Base-by-base conservation (phyloP, 768 basidiomycete species). In the Tylopilus sp. region DNA sequence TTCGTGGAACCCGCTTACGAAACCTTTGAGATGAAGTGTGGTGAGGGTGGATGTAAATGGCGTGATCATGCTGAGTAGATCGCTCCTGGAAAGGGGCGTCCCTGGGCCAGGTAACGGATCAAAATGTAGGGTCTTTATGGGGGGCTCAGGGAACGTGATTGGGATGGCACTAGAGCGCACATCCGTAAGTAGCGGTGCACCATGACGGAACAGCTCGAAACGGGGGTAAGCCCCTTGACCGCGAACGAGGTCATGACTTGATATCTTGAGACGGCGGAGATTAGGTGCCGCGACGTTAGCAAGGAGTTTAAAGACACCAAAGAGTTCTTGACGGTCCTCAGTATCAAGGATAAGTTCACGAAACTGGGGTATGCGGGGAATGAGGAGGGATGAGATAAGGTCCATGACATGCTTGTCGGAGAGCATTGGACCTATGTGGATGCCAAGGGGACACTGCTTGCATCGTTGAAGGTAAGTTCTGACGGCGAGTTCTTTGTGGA, bases 81-180 rank as follows among this genome's bases (percentile, higher is more conserved):
- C 53, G 31, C 52, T 61, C 43, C 61, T 59, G 30, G 66, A 64
- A 21, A 68, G 62, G 7, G 68, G 66, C 3, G 57, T 51, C 2
- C 53, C 63, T 25, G 59, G 59, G 43, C 65, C 71, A 30, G 68
- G 66, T 35, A 63, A 48, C 26, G 66, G 70, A 56, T 71, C 71
- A 18, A 71, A 62, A 49, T 72, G 70, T 11, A 71, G 67, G 1
- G 62, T 68, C n/a, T 57, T 61, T 36, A 68, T 56, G 41, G 58
- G 30, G 7, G 64, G 56, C 21, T 56, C 31, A 17, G 67, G 69
- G 25, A 68, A 64, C 12, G 64, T 62, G 55, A 70, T 64, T 21
- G 67, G 64, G 44, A 71, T 58, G 17, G 62, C 60, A 43, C 70
- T 68, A 30, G 73, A 42, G 41, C 71, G 70, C 36, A 61, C 48